phyloP scores from a whole-genome alignment of 2,329 filamentous ascomycete genomes.

The Aspergillus fumigatiaffinis region DNA sequence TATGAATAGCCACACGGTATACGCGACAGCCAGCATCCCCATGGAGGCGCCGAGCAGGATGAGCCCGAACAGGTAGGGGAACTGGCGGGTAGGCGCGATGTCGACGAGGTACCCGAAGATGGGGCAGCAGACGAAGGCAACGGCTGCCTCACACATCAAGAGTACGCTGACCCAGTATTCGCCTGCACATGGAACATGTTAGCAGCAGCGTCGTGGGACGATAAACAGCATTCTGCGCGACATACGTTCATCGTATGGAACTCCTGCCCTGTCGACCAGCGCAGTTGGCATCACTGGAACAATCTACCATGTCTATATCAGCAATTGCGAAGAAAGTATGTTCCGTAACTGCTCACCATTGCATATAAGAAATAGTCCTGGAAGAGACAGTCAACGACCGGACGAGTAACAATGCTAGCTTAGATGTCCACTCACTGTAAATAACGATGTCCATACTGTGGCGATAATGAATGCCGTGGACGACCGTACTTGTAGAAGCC shows the following conservation, averaged over 20 bases:
- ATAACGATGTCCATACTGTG: constrained; percentile 46
- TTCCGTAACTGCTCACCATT: constrained; percentile 18
- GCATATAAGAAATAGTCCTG: constrained; percentile 29
- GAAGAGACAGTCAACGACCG: neutral
- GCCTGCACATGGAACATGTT: constrained; percentile 8
- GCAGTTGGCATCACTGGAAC: constrained; percentile 29
- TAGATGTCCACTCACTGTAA: constrained; percentile 19
- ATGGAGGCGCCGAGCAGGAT: constrained; percentile 52
- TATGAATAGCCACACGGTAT: constrained; percentile 46
- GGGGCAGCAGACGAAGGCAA: constrained; percentile 25
- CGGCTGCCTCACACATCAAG: constrained; percentile 26
- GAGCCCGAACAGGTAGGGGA: constrained; percentile 57
- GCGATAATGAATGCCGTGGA: constrained; percentile 56
- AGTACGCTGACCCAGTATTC: constrained; percentile 29
- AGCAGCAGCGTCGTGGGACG: neutral
- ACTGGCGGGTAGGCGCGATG: constrained; percentile 42
- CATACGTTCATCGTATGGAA: constrained; percentile 24
- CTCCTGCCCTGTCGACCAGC: constrained; percentile 19
- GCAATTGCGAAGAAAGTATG: neutral
- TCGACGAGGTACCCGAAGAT: constrained; percentile 28
- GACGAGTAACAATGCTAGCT: neutral
- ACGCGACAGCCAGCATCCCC: constrained; percentile 51
- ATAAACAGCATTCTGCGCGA: neutral
- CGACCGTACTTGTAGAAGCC: constrained; percentile 50
- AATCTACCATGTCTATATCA: constrained; percentile 14